Evolutionary conservation across 441 rosid genomes (phyloP), one percentile per base, ranked within the genome.

Genomic region (Sinapis alba): DNA sequence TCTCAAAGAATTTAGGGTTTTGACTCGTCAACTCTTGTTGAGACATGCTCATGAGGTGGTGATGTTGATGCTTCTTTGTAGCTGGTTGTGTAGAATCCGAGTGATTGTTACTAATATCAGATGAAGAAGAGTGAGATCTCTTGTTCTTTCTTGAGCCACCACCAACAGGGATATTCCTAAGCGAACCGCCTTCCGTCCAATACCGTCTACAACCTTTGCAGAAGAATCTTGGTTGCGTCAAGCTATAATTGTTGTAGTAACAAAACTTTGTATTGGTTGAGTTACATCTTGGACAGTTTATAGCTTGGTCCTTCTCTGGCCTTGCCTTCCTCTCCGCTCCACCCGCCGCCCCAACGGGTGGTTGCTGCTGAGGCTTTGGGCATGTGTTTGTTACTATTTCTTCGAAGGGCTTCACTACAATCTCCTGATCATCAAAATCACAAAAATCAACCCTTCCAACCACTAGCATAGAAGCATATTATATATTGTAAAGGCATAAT

Each of bases 121-220:
- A 67, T 20, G 90, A 69, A 10, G 82, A 68, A 7, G 88, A 67
- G 5, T 88, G 72, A 20, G 93, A 84, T 84, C 97, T 87, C 83
- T 90, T 93, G 87, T 93, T 95, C 90, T 93, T 93, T 74, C 98
- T 87, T 51, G 98, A 93, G 66, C 96, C 97, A 20, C 99, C 98
- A 16, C 99, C 99, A 12, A 95, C 97, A 18, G 99, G 99, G 71
- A 95, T 93, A 76, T 91, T 95, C 64, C 97, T 83, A 3, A 93
- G 88, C 30, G 98, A 90, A 9, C 99, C 99, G 4, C 99, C 99
- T 73, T 93, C 95, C 23, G 99, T 95, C 99, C 99, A 95, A 65
- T 95, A 95, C 86, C 99, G 90, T 82, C 93, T 84, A 77, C 99
- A 93, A 63, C 95, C 86, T 89, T 95, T 95, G 84, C 99, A 95